Conservation (phyloP, 2,329 filamentous ascomycete genomes). For the Alternaria dauci region DNA sequence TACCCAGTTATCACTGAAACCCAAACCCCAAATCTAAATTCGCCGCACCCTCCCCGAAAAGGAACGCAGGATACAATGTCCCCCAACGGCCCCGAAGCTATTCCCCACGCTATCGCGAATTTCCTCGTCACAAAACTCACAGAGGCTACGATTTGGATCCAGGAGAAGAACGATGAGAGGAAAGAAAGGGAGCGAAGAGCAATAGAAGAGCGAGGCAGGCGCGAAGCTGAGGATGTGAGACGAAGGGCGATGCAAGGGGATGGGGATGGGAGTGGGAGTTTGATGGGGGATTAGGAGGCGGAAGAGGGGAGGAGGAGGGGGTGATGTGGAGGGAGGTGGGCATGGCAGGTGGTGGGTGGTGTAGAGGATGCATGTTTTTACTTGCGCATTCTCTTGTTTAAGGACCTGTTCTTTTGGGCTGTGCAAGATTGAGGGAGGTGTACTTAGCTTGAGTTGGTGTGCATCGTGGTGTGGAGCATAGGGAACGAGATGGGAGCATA, state of each 20-base stretch:
- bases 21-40: too few species aligned
- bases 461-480: too few species aligned
- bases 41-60: too few species aligned
- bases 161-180: neutral
- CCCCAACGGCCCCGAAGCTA: neutral
- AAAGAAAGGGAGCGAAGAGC: neutral
- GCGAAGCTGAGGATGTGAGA: too few species aligned
- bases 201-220: accelerated
- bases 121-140: neutral
- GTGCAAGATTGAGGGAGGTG: too few species aligned
- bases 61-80: neutral
- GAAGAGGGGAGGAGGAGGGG: neutral
- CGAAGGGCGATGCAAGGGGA: neutral
- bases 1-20: too few species aligned
- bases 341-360: too few species aligned
- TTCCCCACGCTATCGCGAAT: neutral
- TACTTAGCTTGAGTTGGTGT: too few species aligned
- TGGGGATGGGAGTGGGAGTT: neutral
- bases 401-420: too few species aligned
- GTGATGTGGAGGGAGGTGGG: neutral
- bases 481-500: too few species aligned
- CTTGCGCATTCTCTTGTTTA: too few species aligned
- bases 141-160: neutral
- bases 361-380: too few species aligned
- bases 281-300: constrained; percentile 1